Conservation (phyloP, 495 filamentous ascomycete genomes). For the Talaromyces wortmannii region DNA sequence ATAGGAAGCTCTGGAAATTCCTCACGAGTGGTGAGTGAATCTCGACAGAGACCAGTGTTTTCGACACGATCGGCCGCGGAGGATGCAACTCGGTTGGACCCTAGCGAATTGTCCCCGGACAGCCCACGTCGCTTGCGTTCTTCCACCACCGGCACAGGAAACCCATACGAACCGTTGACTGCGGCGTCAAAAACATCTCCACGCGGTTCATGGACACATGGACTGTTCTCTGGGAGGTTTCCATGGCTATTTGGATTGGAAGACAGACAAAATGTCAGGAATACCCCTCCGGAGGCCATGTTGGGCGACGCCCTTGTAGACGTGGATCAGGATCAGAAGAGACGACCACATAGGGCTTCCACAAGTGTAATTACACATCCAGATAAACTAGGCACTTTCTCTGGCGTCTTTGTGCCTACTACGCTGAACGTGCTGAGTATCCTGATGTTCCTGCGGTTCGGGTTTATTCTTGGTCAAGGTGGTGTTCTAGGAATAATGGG, state of each 20-base stretch:
- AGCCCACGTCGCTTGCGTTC: not conserved
- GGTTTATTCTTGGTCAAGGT: slow-evolving; percentile 70
- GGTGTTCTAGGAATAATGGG: slow-evolving; percentile 77
- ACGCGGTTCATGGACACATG: slow-evolving; percentile 15
- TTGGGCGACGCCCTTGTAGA: not conserved
- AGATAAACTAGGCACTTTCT: slow-evolving; percentile 65
- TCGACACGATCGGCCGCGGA: slow-evolving; percentile 47
- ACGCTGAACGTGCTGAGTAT: slow-evolving; percentile 87
- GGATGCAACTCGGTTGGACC: slow-evolving; percentile 43
- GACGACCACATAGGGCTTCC: slow-evolving; percentile 1
- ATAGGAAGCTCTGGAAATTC: not conserved
- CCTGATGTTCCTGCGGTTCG: slow-evolving; percentile 85
- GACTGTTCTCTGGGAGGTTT: slow-evolving; percentile 17
- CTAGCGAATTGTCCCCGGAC: slow-evolving; percentile 19
- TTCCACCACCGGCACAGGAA: not conserved
- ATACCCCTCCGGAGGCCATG: not conserved
- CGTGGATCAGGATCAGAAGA: not conserved
- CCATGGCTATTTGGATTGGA: slow-evolving; percentile 13
- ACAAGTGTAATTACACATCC: slow-evolving; percentile 38
- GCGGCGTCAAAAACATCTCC: slow-evolving; percentile 9
- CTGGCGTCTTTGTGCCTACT: slow-evolving; percentile 80
- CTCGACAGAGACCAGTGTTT: slow-evolving; percentile 43
- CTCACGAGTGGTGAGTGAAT: slow-evolving; percentile 6
- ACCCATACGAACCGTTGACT: slow-evolving; percentile 25
- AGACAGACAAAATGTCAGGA: not conserved